Evolutionary conservation across 768 basidiomycete genomes (phyloP), one percentile per base, ranked within the genome.

Genomic region (Lactarius quietus): DNA sequence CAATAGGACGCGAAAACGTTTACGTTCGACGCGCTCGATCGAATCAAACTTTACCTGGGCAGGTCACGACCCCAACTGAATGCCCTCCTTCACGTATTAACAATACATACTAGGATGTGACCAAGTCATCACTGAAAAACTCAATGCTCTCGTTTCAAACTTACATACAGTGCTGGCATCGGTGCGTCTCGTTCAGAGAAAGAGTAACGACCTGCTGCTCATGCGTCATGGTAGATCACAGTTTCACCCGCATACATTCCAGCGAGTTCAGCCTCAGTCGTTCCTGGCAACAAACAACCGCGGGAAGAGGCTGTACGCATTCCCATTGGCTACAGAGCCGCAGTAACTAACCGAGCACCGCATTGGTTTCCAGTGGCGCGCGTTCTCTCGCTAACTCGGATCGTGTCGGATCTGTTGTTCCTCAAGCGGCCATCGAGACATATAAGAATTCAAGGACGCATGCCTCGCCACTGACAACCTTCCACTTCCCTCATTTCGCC

Each of bases 201-300:
- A 26, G 14, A 6, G 48, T 17, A 23, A 15, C 15, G n/a, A 12
- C 54, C 15, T 62, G 54, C 36, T 62, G 18, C n/a, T 36, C 5
- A 36, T 36, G 36, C 36, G 36, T 38, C 14, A 38, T 38, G 38
- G 18, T 20, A 31, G 29, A 52, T 51, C 15, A 52, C 18, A n/a
- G 51, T 64, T 53, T 39, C 41, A 10, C 31, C 36, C 23, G 45
- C 14, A 48, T 48, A 41, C 6, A 17, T 35, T 53, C 29, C 10
- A n/a, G 18, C 12, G 20, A 5, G 12, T 48, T 48, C 26, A n/a
- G 51, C 26, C 59, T 6, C 28, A n/a, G n/a, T 56, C 43, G 59
- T 48, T 23, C 64, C 59, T 61, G 54, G 64, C 26, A 65, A 52
- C 53, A 45, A 55, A 18, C 41, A 10, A 18, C 31, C 43, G 14